Conservation (phyloP, 176 grass and related monocot species). For the Alopecurus myosuroides region DNA sequence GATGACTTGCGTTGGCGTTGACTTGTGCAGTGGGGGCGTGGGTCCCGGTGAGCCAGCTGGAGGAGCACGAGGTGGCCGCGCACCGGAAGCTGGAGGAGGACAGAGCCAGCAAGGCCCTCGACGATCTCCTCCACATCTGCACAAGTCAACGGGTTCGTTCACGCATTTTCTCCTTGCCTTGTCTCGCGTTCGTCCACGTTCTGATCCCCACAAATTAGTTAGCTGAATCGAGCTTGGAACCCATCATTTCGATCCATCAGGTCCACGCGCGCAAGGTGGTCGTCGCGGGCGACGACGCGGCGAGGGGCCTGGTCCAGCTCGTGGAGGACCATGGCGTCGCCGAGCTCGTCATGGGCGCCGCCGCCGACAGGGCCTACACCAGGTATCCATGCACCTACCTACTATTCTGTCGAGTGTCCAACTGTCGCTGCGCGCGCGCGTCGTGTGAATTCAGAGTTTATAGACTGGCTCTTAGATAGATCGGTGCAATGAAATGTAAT, state of each 20-base stretch:
- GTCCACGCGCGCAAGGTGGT: constrained; percentile 56
- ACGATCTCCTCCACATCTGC: constrained; percentile 63
- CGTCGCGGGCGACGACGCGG: constrained; percentile 41
- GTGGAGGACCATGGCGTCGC: constrained; percentile 53
- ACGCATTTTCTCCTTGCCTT: neutral
- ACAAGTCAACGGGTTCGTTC: constrained; percentile 50
- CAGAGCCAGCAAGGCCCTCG: constrained; percentile 38
- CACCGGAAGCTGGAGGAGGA: constrained; percentile 47
- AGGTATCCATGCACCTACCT: constrained; percentile 37
- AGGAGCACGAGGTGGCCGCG: constrained; percentile 61
- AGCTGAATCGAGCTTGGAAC: neutral
- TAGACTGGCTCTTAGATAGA: no score
- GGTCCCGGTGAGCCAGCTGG: constrained; percentile 77
- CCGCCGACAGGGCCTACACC: constrained; percentile 56
- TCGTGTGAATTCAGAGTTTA: neutral
- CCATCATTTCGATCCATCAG: constrained; percentile 20
- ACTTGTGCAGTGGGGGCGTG: constrained; percentile 91
- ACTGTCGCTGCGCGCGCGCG: neutral
- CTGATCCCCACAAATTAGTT: neutral
- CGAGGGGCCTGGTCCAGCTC: constrained; percentile 46
- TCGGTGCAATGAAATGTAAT: neutral
- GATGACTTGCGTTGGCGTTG: neutral
- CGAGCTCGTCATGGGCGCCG: constrained; percentile 87
- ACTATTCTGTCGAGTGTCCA: no score
- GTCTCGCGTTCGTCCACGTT: neutral